phyloP scores from a whole-genome alignment of 2,329 filamentous ascomycete genomes.

The Alternaria hordeiaustralica region DNA sequence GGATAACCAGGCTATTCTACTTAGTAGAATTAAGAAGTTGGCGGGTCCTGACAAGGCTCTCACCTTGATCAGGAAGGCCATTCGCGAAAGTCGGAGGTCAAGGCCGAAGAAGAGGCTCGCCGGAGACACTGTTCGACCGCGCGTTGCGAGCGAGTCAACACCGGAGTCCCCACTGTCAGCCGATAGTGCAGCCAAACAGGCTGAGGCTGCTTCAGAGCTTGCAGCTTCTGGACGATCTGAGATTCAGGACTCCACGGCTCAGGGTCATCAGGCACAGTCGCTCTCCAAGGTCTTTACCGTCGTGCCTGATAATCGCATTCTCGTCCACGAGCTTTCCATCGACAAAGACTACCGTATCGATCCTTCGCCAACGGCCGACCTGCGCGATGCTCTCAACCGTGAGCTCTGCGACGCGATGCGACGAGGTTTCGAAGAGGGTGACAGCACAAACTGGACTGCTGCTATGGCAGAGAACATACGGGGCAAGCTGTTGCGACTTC shows the following conservation, averaged over 20 bases:
- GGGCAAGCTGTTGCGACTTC: constrained; percentile 73
- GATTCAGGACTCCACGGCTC: constrained; percentile 17
- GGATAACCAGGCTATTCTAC: constrained; percentile 79
- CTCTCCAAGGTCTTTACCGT: constrained; percentile 63
- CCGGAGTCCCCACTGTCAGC: constrained; percentile 34
- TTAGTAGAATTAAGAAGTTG: constrained; percentile 80
- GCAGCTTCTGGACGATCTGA: constrained; percentile 26
- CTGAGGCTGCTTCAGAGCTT: constrained; percentile 41
- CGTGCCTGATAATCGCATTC: constrained; percentile 74
- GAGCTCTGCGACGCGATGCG: constrained; percentile 68
- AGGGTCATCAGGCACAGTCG: constrained; percentile 51
- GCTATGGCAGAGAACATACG: constrained; percentile 74
- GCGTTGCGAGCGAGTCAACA: constrained; percentile 61
- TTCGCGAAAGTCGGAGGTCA: constrained; percentile 72
- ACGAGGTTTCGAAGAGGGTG: constrained; percentile 66
- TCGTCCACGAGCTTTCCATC: constrained; percentile 81
- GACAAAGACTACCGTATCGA: constrained; percentile 80
- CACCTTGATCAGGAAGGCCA: constrained; percentile 75
- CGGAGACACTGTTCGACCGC: constrained; percentile 71
- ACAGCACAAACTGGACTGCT: constrained; percentile 71
- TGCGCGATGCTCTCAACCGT: constrained; percentile 66
- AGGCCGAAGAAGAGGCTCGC: constrained; percentile 69
- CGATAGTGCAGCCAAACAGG: constrained; percentile 46
- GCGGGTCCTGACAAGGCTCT: constrained; percentile 75
- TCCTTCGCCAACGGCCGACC: constrained; percentile 59